phyloP scores from a whole-genome alignment of 176 grass and related monocot genomes.

The Elymus sibiricus region DNA sequence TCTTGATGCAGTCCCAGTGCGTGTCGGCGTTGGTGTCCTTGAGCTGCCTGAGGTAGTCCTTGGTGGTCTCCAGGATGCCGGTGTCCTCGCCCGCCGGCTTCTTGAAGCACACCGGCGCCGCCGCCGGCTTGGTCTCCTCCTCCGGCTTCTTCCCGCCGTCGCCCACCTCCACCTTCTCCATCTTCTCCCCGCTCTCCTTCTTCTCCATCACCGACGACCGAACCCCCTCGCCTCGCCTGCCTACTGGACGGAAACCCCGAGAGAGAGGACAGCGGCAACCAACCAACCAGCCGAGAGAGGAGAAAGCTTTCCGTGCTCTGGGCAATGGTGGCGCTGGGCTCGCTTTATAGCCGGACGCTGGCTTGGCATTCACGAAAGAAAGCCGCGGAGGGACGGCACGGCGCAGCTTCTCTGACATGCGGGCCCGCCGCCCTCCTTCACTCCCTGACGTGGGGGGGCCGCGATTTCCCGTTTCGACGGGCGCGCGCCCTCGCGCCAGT shows the following conservation, averaged over 20 bases:
- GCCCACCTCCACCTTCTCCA: not conserved
- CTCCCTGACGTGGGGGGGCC: not conserved
- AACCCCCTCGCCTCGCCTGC: not conserved
- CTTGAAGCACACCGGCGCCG: conserved; percentile 32
- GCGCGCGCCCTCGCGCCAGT: not conserved
- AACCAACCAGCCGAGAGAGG: not conserved
- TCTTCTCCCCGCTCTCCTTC: not conserved
- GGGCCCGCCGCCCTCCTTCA: accelerated
- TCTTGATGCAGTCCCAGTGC: conserved; percentile 72
- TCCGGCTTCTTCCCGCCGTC: not conserved
- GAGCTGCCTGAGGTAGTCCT: conserved; percentile 58
- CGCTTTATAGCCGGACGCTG: conserved; percentile 20
- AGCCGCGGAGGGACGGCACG: not conserved
- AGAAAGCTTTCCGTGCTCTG: not conserved
- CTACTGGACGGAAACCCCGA: not conserved
- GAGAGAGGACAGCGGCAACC: not conserved
- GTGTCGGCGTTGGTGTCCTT: conserved; percentile 33
- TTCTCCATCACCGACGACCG: not conserved
- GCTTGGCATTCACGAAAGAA: conserved; percentile 39
- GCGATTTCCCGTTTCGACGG: not conserved
- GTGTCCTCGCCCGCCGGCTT: conserved; percentile 33
- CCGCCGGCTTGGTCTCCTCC: not conserved
- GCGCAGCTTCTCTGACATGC: conserved; percentile 12
- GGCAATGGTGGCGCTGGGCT: conserved; percentile 22
- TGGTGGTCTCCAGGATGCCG: conserved; percentile 35